phyloP scores from a whole-genome alignment of 2,329 filamentous ascomycete species.

The Lojkania enalia region DNA sequence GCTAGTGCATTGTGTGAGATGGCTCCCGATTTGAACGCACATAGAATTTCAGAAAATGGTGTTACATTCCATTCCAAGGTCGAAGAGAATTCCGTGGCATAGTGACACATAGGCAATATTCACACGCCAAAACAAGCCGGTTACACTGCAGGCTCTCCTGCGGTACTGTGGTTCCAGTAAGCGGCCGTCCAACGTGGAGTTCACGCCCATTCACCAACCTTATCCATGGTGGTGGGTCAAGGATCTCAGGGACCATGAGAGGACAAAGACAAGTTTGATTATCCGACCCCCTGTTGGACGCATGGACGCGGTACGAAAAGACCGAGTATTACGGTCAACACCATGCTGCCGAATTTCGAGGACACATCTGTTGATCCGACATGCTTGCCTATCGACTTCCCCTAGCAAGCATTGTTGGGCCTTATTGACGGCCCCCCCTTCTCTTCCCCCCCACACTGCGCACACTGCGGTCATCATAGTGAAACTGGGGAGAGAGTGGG shows the following conservation, averaged over 20 bases:
- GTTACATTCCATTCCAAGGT: constrained; percentile 28
- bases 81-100: constrained; percentile 22
- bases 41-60: constrained; percentile 14
- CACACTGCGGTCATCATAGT: constrained; percentile 19
- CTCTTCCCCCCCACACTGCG: too few relatives aligned
- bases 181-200: constrained; percentile 26
- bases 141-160: constrained; percentile 26
- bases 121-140: constrained; percentile 21
- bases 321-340: constrained; percentile 30
- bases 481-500: constrained; percentile 14
- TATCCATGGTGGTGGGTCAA: constrained; percentile 39
- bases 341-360: constrained; percentile 16
- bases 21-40: background rate
- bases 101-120: constrained; percentile 33
- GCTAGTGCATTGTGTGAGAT: background rate
- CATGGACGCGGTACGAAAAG: constrained; percentile 27
- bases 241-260: constrained; percentile 35
- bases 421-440: constrained; percentile 4
- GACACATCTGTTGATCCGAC: constrained; percentile 8
- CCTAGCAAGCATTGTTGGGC: background rate
- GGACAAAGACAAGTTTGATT: constrained; percentile 19
- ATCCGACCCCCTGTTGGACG: constrained; percentile 18
- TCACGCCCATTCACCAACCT: constrained; percentile 36
- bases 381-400: constrained; percentile 2
- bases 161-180: constrained; percentile 18